Percentiles rank a stretch among this genome's conserved stretches.
Conservation (phyloP, 2,329 filamentous ascomycete species). For the Fonsecaea nubica region DNA sequence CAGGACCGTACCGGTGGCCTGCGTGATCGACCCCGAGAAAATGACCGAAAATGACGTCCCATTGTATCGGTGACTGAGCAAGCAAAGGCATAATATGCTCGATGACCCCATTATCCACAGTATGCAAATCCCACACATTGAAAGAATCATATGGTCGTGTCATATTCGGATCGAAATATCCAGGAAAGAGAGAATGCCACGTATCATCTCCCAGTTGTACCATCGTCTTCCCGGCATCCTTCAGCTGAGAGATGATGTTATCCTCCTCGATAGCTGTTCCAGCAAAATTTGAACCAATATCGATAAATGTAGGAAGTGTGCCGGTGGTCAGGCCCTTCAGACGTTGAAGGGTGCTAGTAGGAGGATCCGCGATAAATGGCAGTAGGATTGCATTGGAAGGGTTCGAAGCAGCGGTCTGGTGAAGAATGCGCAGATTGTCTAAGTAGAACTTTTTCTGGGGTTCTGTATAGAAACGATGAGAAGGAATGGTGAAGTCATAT, state of each 20-base stretch:
- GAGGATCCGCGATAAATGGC: slow-evolving; percentile 96
- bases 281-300: slow-evolving; percentile 92
- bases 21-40: slow-evolving; percentile 96
- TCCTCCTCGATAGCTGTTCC: slow-evolving; percentile 96
- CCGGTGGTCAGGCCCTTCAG: slow-evolving; percentile 94
- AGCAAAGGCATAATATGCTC: slow-evolving; percentile 89
- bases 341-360: slow-evolving; percentile 89
- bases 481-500: slow-evolving; percentile 95
- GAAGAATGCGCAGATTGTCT: slow-evolving; percentile 83
- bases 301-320: slow-evolving; percentile 91
- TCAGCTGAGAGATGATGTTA: slow-evolving; percentile 71
- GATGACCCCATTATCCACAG: slow-evolving; percentile 92
- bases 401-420: slow-evolving; percentile 76
- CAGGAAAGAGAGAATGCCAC: slow-evolving; percentile 91
- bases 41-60: slow-evolving; percentile 96
- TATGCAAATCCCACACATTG: slow-evolving; percentile 97
- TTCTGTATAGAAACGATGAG: slow-evolving; percentile 54
- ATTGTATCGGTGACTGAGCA: slow-evolving; percentile 67
- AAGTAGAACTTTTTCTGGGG: slow-evolving; percentile 72
- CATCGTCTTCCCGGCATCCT: slow-evolving; percentile 72
- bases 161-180: slow-evolving; percentile 86
- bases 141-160: slow-evolving; percentile 94
- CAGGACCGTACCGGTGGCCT: slow-evolving; percentile 91
- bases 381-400: slow-evolving; percentile 86
- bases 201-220: slow-evolving; percentile 98